Evolutionary conservation across 352 stramenopile species (phyloP), one percentile per base, ranked within the genome.

Genomic region (Phytopythium kandeliae): DNA sequence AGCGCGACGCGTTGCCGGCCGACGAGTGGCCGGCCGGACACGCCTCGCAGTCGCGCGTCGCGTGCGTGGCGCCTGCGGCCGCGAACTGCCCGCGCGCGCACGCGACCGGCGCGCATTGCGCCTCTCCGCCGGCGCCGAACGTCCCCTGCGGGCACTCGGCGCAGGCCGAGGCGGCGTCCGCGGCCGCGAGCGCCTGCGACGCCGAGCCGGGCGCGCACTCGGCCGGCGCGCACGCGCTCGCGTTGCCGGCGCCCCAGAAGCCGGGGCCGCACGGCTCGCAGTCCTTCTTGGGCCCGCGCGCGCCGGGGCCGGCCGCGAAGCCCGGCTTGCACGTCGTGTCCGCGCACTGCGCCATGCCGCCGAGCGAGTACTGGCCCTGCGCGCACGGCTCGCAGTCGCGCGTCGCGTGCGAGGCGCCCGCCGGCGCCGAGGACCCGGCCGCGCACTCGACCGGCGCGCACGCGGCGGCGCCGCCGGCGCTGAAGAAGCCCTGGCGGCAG

Each of bases 401-500:
- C 2, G 51, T 65, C 7, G 30, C 47, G 26, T 64, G 63, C 6
- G 56, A 48, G 5, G 67, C 66, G 4, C 57, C 65, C 0, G 48
- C 51, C 22, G 55, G 54, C 17, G 67, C 65, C 17, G 60, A 55
- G 43, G 43, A 70, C 9, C 70, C 70, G 1, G 35, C 51, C 1
- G 53, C 35, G 30, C 70, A 81, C 41, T 61, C 34, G 0, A 71
- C 70, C 2, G 67, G 67, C 6, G 44, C 45, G 15, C 70, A 81
- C 37, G 59, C 51, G 21, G 43, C 25, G 28, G 44, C 48, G 2
- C 57, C 60, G 17, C 63, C 70, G 4, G 64, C 48, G 31, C 58
- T 71, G 55, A 65, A 81, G 36, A 58, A 65, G 16, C 70, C 70
- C 33, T 75, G 64, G 13, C 55, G 48, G 36, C 70, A 81, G 19